These are phyloP conservation scores for Trichoderma endophyticum DNA, from an alignment of 2,329 filamentous ascomycete species.

Conservation along the genomic window DNA sequence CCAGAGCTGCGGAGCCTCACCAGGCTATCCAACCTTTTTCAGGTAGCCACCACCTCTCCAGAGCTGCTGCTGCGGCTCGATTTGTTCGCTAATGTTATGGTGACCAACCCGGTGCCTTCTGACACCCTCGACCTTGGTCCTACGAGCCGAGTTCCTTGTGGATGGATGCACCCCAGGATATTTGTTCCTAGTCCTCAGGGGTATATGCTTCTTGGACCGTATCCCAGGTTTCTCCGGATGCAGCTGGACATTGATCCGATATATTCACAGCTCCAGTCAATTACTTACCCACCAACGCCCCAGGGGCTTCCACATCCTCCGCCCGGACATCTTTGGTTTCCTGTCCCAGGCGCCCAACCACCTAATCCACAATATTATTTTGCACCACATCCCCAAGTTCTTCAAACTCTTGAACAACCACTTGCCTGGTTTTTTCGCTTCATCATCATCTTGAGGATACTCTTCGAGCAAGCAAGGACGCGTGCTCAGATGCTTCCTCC, in stretches of 20 bases:
- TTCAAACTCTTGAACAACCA: background rate
- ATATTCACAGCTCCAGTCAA: background rate
- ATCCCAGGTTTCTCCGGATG: background rate
- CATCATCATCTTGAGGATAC: background rate
- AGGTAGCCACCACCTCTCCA: slow-evolving; percentile 62
- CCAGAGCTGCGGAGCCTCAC: slow-evolving; percentile 59
- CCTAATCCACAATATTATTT: background rate
- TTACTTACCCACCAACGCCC: background rate
- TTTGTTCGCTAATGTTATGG: slow-evolving; percentile 62
- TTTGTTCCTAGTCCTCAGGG: background rate
- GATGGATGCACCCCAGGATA: background rate
- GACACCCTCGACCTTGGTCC: slow-evolving; percentile 36
- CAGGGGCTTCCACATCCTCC: background rate
- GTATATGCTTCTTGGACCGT: background rate
- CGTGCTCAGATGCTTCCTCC: background rate
- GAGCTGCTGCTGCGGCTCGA: slow-evolving; percentile 56
- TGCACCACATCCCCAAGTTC: background rate
- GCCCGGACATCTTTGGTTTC: background rate
- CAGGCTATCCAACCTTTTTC: slow-evolving; percentile 60
- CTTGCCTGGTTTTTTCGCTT: background rate
- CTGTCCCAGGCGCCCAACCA: background rate
- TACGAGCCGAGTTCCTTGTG: slow-evolving; percentile 43
- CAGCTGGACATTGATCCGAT: background rate
- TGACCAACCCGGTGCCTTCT: slow-evolving; percentile 55
- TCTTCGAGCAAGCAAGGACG: background rate